A percentile compares a stretch with the other conserved stretches of the same genome.
These are phyloP conservation scores for Starmerella scarabaei DNA, from an alignment of 805 yeast genomes.

Conservation along the genomic window DNA sequence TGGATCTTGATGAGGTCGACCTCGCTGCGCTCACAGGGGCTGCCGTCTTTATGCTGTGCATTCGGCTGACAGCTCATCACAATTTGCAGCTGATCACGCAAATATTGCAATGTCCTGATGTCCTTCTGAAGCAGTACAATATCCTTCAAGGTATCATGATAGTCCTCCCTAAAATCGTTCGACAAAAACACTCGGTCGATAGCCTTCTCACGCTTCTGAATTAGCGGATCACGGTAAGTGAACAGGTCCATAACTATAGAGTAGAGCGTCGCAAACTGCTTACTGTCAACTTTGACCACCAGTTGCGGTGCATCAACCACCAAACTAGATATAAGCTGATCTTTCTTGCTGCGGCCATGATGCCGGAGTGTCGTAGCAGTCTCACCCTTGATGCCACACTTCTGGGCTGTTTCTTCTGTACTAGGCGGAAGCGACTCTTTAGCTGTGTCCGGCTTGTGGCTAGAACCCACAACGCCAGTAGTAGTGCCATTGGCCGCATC, in stretches of 20 bases:
- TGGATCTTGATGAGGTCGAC: slow-evolving; percentile 23
- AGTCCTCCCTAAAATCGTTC: slow-evolving; percentile 49
- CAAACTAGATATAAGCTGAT: slow-evolving; percentile 9
- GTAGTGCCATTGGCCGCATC: too few relatives aligned
- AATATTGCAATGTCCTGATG: slow-evolving; percentile 30
- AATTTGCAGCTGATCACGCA: slow-evolving; percentile 34
- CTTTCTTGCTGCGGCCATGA: slow-evolving; percentile 9
- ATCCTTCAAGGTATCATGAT: slow-evolving; percentile 36
- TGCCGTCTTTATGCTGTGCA: background rate
- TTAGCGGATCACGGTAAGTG: slow-evolving; percentile 61
- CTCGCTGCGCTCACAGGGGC: slow-evolving; percentile 3
- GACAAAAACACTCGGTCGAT: slow-evolving; percentile 56
- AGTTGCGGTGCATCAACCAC: slow-evolving; percentile 56
- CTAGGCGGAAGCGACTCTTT: background rate
- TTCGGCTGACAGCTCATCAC: slow-evolving; percentile 5
- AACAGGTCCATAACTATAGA: slow-evolving; percentile 50
- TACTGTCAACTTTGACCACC: slow-evolving; percentile 54
- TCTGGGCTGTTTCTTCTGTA: background rate
- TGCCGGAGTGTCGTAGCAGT: background rate
- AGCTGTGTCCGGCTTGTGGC: background rate
- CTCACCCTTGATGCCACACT: background rate
- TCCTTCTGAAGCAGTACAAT: slow-evolving; percentile 40
- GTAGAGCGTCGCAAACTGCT: slow-evolving; percentile 57
- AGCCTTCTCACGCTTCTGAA: slow-evolving; percentile 42
- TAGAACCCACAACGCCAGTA: too few relatives aligned